These are phyloP conservation scores for Amylocarpus encephaloides DNA, from an alignment of 2,329 filamentous ascomycete genomes.

Conservation along the genomic window DNA sequence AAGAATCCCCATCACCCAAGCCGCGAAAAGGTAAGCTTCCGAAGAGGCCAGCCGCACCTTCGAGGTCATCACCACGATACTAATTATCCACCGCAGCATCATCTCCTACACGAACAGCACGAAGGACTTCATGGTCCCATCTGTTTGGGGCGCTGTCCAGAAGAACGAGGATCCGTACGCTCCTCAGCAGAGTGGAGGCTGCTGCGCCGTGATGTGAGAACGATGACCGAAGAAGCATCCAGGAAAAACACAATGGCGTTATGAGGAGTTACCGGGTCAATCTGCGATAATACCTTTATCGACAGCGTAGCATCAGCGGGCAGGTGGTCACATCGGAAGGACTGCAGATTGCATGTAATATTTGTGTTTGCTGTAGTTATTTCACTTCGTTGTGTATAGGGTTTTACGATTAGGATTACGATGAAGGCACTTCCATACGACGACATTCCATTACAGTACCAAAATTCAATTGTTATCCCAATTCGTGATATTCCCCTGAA, in stretches of 20 bases:
- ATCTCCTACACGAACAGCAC: slow-evolving; percentile 98
- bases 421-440: slow-evolving; percentile 8
- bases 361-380: slow-evolving; percentile 22
- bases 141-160: slow-evolving; percentile 90
- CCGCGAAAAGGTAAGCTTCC: slow-evolving; percentile 67
- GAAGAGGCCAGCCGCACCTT: background rate
- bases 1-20: slow-evolving; percentile 91
- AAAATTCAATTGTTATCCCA: no score
- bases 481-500: background rate
- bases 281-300: slow-evolving; percentile 21
- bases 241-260: slow-evolving; percentile 16
- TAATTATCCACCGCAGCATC: slow-evolving; percentile 54
- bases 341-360: slow-evolving; percentile 28
- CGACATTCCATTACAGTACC: background rate
- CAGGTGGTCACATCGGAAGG: slow-evolving; percentile 9
- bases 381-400: slow-evolving; percentile 20
- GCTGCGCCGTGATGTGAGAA: slow-evolving; percentile 86
- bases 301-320: slow-evolving; percentile 14
- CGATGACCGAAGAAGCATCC: slow-evolving; percentile 1
- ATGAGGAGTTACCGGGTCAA: slow-evolving; percentile 23
- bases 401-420: slow-evolving; percentile 15
- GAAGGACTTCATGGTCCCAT: slow-evolving; percentile 95
- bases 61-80: slow-evolving; percentile 3
- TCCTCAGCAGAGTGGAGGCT: slow-evolving; percentile 47
- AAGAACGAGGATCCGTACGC: slow-evolving; percentile 98